Percentiles rank a stretch among this genome's conserved stretches.
Evolutionary conservation across 805 yeast species (phyloP).

Genomic region (Teunomyces stri): DNA sequence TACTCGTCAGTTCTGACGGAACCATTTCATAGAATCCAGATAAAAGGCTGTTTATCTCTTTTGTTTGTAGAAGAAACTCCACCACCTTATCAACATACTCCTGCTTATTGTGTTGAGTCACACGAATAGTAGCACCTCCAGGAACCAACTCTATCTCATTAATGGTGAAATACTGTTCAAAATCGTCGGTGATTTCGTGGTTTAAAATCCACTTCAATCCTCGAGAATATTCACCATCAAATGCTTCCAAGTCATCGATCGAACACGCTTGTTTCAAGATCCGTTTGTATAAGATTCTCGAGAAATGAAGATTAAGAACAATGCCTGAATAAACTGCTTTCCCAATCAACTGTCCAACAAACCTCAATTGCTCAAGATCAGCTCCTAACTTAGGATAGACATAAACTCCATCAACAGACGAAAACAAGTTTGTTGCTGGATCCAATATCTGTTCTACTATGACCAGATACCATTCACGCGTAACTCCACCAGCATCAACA

Average conservation of each 20-base stretch:
- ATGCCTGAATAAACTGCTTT: constrained; percentile 87
- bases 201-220: constrained; percentile 94
- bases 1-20: constrained; percentile 74
- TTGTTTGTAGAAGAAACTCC: constrained; percentile 78
- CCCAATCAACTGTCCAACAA: constrained; percentile 90
- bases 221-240: constrained; percentile 89
- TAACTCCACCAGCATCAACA: constrained; percentile 98
- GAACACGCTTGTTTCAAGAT: constrained; percentile 77
- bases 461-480: constrained; percentile 97
- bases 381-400: constrained; percentile 95
- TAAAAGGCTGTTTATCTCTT: constrained; percentile 83
- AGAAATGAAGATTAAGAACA: constrained; percentile 89
- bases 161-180: constrained; percentile 89
- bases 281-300: constrained; percentile 89
- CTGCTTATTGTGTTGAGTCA: constrained; percentile 85
- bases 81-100: constrained; percentile 86
- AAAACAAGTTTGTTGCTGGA: constrained; percentile 88
- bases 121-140: constrained; percentile 77
- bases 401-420: constrained; percentile 85
- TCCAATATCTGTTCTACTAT: constrained; percentile 91
- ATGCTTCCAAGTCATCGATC: constrained; percentile 87
- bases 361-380: constrained; percentile 89
- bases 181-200: constrained; percentile 92
- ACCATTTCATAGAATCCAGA: constrained; percentile 89
- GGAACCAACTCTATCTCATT: constrained; percentile 78